Evolutionary conservation across 164 flowering plant genomes (phyloP).

Genomic region (Aristolochia contorta): DNA sequence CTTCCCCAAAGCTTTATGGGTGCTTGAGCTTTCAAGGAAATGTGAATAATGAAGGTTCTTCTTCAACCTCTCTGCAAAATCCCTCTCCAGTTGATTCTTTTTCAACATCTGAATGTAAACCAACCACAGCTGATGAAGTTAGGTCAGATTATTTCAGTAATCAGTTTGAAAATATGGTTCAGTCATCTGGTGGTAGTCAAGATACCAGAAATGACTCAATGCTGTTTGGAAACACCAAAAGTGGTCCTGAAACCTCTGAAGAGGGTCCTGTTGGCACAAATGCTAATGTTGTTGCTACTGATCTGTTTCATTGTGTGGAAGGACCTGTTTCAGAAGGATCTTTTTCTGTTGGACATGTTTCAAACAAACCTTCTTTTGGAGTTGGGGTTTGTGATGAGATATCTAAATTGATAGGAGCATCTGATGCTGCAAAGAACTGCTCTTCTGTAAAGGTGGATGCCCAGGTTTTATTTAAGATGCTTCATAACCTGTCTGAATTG

Average conservation of each 20-base stretch:
- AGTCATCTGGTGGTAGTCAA: conserved; percentile 7
- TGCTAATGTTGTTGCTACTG: conserved; percentile 8
- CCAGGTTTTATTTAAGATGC: conserved; percentile 23
- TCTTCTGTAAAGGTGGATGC: conserved; percentile 21
- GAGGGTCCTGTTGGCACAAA: conserved; percentile 8
- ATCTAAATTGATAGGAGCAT: conserved; percentile 4
- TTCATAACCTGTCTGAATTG: conserved; percentile 43
- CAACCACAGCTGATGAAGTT: background rate
- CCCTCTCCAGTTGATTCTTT: conserved; percentile 9
- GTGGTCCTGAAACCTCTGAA: conserved; percentile 8
- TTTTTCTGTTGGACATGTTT: conserved; percentile 8
- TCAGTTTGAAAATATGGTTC: background rate
- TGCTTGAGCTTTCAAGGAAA: background rate
- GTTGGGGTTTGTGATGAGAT: conserved; percentile 15
- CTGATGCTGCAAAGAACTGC: conserved; percentile 1
- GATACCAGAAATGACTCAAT: conserved; percentile 9
- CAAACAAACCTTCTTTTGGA: conserved; percentile 8
- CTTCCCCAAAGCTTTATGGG: conserved; percentile 7
- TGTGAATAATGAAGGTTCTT: conserved; percentile 7
- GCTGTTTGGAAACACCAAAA: conserved; percentile 3
- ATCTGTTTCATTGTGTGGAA: background rate
- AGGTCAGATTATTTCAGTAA: background rate
- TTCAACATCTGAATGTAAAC: background rate
- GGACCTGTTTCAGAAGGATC: background rate
- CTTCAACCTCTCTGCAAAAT: conserved; percentile 7